phyloP scores from a whole-genome alignment of 345 rosid genomes.

The Theobroma cacao region DNA sequence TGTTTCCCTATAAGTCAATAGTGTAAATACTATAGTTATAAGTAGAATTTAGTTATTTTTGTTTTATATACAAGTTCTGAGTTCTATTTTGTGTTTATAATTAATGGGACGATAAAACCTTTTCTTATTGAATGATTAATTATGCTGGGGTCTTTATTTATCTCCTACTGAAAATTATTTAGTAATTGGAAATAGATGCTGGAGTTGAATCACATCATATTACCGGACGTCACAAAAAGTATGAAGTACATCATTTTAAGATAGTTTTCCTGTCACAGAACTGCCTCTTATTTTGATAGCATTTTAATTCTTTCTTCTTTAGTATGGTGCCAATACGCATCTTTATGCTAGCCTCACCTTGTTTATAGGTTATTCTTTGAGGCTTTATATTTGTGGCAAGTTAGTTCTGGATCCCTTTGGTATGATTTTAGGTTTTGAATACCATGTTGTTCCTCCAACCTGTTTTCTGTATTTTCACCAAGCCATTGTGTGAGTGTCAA shows the following conservation, averaged over 20 bases:
- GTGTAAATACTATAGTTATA: background rate
- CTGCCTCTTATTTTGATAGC: background rate
- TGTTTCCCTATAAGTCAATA: background rate
- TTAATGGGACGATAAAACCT: background rate
- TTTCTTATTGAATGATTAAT: background rate
- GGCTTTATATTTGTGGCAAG: background rate
- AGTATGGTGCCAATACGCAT: background rate
- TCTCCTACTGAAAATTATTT: background rate
- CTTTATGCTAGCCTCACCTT: background rate
- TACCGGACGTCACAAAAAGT: background rate
- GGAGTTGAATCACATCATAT: background rate
- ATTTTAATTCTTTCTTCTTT: background rate
- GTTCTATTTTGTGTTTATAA: background rate
- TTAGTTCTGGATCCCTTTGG: background rate
- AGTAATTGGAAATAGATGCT: background rate
- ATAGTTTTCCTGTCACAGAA: background rate
- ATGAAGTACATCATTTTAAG: background rate
- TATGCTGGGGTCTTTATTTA: background rate
- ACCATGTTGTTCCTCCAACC: background rate
- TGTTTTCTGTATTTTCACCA: background rate
- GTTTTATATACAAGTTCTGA: background rate
- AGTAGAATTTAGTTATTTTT: background rate
- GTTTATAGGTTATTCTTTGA: background rate
- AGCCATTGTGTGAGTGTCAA: background rate
- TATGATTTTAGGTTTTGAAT: slow-evolving; percentile 18